Conservation (phyloP, 2,329 filamentous ascomycete species). For the Trichoderma sp. region DNA sequence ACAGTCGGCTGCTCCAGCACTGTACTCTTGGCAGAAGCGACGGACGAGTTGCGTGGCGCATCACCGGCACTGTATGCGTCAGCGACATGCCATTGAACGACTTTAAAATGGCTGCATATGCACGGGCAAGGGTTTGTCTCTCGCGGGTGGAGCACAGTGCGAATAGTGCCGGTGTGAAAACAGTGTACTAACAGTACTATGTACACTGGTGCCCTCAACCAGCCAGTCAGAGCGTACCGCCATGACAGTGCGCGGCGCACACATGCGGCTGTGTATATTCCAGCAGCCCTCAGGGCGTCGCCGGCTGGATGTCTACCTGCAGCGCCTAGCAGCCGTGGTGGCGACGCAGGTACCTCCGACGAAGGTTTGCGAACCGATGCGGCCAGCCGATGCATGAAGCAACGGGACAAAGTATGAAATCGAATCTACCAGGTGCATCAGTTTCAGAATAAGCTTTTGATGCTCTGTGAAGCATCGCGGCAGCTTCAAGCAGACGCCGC, state of each 20-base stretch:
- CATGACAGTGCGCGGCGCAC: background rate
- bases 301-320: background rate
- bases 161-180: background rate
- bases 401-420: background rate
- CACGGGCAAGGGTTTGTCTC: conserved; percentile 9
- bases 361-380: background rate
- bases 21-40: background rate
- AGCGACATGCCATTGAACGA: background rate
- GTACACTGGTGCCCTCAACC: background rate
- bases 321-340: background rate
- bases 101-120: conserved; percentile 19
- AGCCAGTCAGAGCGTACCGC: background rate
- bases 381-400: background rate
- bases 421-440: background rate
- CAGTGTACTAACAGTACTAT: background rate
- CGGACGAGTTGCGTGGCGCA: background rate
- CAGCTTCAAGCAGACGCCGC: background rate
- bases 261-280: background rate
- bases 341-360: background rate
- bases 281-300: background rate
- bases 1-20: background rate
- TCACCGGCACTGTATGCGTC: conserved; percentile 2
- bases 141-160: background rate
- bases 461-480: background rate
- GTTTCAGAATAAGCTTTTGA: background rate